phyloP scores from a whole-genome alignment of 495 filamentous ascomycete genomes.

The Aeminium ludgeri region DNA sequence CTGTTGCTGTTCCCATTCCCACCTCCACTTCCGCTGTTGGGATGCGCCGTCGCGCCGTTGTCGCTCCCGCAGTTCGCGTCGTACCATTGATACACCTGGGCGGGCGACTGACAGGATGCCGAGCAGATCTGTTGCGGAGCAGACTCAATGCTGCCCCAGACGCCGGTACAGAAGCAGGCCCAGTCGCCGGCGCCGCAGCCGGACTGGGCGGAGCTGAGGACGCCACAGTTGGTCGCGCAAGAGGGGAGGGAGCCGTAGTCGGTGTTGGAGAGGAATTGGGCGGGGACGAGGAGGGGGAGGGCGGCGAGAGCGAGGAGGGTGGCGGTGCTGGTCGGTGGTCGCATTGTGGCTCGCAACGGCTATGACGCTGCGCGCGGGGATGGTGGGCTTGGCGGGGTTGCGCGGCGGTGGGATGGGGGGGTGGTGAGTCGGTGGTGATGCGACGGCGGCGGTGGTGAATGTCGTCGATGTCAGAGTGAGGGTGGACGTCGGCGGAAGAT shows the following conservation, averaged over 20 bases:
- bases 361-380: too few species aligned
- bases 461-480: too few species aligned
- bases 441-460: too few species aligned
- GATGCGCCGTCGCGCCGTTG: slow-evolving; percentile 6
- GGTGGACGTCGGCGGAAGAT: too few species aligned
- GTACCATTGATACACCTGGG: slow-evolving; percentile 37
- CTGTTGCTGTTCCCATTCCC: background rate
- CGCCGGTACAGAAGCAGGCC: slow-evolving; percentile 40
- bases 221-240: slow-evolving; percentile 33
- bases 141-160: slow-evolving; percentile 24
- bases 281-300: slow-evolving; percentile 7
- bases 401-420: too few species aligned
- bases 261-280: slow-evolving; percentile 19
- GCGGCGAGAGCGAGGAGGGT: slow-evolving; percentile 6
- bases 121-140: slow-evolving; percentile 25
- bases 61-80: slow-evolving; percentile 15
- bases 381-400: too few species aligned
- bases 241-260: slow-evolving; percentile 30
- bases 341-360: background rate
- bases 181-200: slow-evolving; percentile 31
- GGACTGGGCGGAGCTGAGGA: slow-evolving; percentile 30
- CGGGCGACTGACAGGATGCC: slow-evolving; percentile 22
- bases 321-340: background rate
- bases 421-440: too few species aligned
- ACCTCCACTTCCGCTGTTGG: background rate